Percentiles rank a stretch among this genome's conserved stretches.
Conservation (phyloP, 2,329 filamentous ascomycete species). For the Tolypocladium nubicola region DNA sequence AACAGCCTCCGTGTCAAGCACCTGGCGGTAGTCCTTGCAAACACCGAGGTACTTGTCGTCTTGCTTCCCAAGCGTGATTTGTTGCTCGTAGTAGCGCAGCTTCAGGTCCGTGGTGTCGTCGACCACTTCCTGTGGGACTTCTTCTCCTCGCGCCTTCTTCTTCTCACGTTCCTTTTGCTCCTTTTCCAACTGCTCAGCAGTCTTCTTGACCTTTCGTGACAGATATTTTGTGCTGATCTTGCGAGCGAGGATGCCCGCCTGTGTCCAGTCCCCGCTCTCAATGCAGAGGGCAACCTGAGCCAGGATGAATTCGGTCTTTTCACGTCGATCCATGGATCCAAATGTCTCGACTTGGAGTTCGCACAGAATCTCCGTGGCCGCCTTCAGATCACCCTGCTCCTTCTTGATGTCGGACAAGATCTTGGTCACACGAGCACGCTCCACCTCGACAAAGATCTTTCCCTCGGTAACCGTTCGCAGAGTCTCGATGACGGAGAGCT, state of each 20-base stretch:
- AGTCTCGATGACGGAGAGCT: slow-evolving; percentile 89
- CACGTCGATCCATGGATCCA: slow-evolving; percentile 90
- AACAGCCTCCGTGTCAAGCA: slow-evolving; percentile 90
- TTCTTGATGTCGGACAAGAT: slow-evolving; percentile 98
- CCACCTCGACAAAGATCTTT: slow-evolving; percentile 99
- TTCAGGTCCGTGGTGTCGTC: slow-evolving; percentile 96
- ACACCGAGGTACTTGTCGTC: slow-evolving; percentile 95
- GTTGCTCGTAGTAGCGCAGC: slow-evolving; percentile 92
- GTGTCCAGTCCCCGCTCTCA: slow-evolving; percentile 90
- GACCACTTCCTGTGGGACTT: slow-evolving; percentile 65
- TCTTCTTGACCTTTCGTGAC: slow-evolving; percentile 82
- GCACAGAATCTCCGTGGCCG: slow-evolving; percentile 86
- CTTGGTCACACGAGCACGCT: slow-evolving; percentile 88
- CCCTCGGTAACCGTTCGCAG: slow-evolving; percentile 94
- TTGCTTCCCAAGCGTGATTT: slow-evolving; percentile 91
- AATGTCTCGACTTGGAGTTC: slow-evolving; percentile 98
- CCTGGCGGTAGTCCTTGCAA: slow-evolving; percentile 97
- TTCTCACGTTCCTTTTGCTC: slow-evolving; percentile 82
- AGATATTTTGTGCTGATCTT: slow-evolving; percentile 97
- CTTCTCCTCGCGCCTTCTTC: slow-evolving; percentile 68
- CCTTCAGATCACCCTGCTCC: slow-evolving; percentile 80
- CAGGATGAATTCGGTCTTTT: slow-evolving; percentile 98
- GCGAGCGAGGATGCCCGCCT: slow-evolving; percentile 83
- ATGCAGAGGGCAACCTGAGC: slow-evolving; percentile 93
- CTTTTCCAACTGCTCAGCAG: slow-evolving; percentile 78